Base-by-base conservation (phyloP, 108 stramenopile species). In the Cyclotella atomus region DNA sequence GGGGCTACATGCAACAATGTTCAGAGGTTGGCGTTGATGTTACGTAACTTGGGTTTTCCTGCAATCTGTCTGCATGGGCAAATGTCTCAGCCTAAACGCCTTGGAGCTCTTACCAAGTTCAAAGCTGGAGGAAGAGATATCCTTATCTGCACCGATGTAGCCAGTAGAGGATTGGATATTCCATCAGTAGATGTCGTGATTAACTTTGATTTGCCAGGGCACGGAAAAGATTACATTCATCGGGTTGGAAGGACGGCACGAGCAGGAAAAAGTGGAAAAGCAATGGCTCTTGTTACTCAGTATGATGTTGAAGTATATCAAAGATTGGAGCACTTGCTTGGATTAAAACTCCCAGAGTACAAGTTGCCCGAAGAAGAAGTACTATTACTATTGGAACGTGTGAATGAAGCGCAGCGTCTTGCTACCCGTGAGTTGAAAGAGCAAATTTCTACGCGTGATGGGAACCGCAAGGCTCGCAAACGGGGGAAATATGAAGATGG, bases 231-330 rank as follows among this genome's bases (percentile, higher is more conserved):
- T 83, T 99, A 99, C 73, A 91, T 99, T 57, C 99, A 99, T 84
- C 86, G 99, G 17, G 98, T 97, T 9, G 98, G 99, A 16, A 86
- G 99, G 24, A 98, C 97, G 8, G 99, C 99, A 3, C 84, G 98
- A 49, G 99, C 99, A 8, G 98, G 99, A 41, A 65, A 92, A 45
- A 93, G 96, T 19, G 99, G 99, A 0, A 88, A 96, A 54, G 95
- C 98, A 21, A 87, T 99, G 70, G 97, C 98, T 10, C 87, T 99
- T 83, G 99, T 99, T 24, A 99, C 99, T 32, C 99, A 99, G 84
- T 99, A 97, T 79, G 98, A 97, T 88, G 95, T 99, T 16, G 98
- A 99, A 83, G 91, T 98, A 19, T 99, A 97, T 81, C 97, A 98
- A 68, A 84, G 97, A 34, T 68, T 99, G 73, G 99, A 99, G 76